Evolutionary conservation across 352 stramenopile species (phyloP).

Genomic region (Halophytophthora batemanensis): DNA sequence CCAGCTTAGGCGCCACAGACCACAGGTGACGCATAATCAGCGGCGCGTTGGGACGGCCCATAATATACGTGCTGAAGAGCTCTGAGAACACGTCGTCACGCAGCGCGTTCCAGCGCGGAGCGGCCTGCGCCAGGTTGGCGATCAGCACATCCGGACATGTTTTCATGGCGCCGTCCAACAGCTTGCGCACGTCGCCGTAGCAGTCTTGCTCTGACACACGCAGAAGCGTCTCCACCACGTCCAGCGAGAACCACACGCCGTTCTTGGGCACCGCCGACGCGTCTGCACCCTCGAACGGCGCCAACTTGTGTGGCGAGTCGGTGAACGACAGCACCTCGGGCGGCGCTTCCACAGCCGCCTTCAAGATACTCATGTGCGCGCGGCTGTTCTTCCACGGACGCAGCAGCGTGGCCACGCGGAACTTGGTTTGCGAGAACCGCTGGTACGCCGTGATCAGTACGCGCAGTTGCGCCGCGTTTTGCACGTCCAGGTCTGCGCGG

Average conservation of each 20-base stretch:
- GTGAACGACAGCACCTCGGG: slow-evolving; percentile 77
- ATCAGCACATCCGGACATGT: slow-evolving; percentile 84
- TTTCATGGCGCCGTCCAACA: slow-evolving; percentile 81
- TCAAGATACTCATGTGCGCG: slow-evolving; percentile 74
- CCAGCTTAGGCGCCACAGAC: slow-evolving; percentile 82
- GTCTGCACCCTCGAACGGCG: slow-evolving; percentile 84
- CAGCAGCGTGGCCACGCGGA: slow-evolving; percentile 66
- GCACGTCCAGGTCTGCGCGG: slow-evolving; percentile 65
- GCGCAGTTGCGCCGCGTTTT: slow-evolving; percentile 59
- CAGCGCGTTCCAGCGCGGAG: slow-evolving; percentile 76
- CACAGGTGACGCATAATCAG: slow-evolving; percentile 87
- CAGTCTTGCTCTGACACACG: slow-evolving; percentile 80
- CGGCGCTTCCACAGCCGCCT: slow-evolving; percentile 76
- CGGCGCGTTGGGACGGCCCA: slow-evolving; percentile 80
- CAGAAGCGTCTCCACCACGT: slow-evolving; percentile 79
- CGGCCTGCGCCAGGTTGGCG: slow-evolving; percentile 76
- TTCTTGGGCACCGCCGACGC: slow-evolving; percentile 82
- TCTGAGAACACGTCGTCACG: slow-evolving; percentile 87
- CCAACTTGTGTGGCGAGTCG: slow-evolving; percentile 77
- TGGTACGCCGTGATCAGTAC: slow-evolving; percentile 80
- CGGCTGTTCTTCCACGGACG: slow-evolving; percentile 78
- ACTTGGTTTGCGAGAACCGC: slow-evolving; percentile 78
- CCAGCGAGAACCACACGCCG: slow-evolving; percentile 84
- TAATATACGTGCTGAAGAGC: slow-evolving; percentile 84
- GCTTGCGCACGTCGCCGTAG: slow-evolving; percentile 77